Percentiles rank a stretch among this genome's conserved stretches.
Conservation (phyloP, 371 early-diverging fungal genomes). For the Lichtheimia ramosa region DNA sequence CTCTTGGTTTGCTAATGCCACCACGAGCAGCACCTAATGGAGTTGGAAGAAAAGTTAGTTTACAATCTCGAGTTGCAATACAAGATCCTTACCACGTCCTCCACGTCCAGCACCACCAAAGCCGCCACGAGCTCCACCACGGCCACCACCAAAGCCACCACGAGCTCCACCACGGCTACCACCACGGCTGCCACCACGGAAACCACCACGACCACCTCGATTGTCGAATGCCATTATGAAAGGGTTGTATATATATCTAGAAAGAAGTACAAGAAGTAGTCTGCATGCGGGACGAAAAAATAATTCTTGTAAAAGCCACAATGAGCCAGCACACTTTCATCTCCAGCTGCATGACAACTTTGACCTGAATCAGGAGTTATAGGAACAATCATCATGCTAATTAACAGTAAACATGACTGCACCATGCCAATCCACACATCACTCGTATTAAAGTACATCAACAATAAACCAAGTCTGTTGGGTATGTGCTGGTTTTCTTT, state of each 20-base stretch:
- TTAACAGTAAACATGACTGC: no score
- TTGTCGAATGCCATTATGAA: constrained; percentile 24
- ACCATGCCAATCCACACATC: no score
- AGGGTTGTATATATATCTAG: constrained; percentile 8
- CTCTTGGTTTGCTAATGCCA: constrained; percentile 24
- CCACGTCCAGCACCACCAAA: constrained; percentile 18
- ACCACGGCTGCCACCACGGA: constrained; percentile 33
- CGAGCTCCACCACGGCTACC: constrained; percentile 42
- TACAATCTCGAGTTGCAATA: not conserved
- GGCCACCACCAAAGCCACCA: constrained; percentile 52
- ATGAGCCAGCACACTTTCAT: no score
- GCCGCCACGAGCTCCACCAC: constrained; percentile 31
- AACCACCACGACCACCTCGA: constrained; percentile 50
- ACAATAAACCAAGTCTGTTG: no score
- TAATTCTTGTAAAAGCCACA: no score
- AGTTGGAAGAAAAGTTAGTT: not conserved
- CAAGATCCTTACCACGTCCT: constrained; percentile 10
- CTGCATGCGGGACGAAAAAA: no score
- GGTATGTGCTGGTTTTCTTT: no score
- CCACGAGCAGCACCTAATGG: constrained; percentile 40
- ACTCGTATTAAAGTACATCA: no score
- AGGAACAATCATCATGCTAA: no score
- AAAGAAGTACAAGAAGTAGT: not conserved
- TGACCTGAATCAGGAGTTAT: no score
- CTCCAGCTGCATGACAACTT: no score